A percentile compares a stretch with the other conserved stretches of the same genome.
These are phyloP conservation scores for Ceratocystis cacaofunesta DNA, from an alignment of 2,329 filamentous ascomycete genomes.

Conservation along the genomic window DNA sequence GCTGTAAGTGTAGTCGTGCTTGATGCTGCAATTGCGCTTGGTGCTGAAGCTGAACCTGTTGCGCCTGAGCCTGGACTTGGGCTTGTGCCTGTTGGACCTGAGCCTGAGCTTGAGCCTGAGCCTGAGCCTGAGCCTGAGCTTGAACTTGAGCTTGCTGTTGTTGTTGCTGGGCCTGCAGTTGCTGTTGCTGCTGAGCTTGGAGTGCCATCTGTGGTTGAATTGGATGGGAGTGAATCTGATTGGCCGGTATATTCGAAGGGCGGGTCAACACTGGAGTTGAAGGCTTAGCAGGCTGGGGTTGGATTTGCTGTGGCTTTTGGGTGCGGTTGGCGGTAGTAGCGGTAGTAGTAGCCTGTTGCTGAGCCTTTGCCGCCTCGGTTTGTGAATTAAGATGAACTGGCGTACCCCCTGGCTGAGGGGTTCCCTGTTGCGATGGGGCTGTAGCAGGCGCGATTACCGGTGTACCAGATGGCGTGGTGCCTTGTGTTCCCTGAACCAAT, in stretches of 20 bases:
- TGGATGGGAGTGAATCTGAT: slow-evolving; percentile 17
- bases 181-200: slow-evolving; percentile 14
- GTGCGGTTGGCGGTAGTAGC: slow-evolving; percentile 8
- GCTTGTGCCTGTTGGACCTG: slow-evolving; percentile 19
- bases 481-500: slow-evolving; percentile 1
- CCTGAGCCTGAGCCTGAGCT: not conserved
- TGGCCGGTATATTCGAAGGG: slow-evolving; percentile 4
- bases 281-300: slow-evolving; percentile 13
- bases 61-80: slow-evolving; percentile 18
- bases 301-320: slow-evolving; percentile 12
- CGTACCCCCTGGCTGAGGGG: not conserved
- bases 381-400: slow-evolving; percentile 5
- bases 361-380: slow-evolving; percentile 16
- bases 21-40: slow-evolving; percentile 16
- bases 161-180: slow-evolving; percentile 18
- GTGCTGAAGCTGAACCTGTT: slow-evolving; percentile 20
- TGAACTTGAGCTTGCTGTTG: slow-evolving; percentile 18
- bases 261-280: slow-evolving; percentile 7
- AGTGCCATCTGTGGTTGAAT: slow-evolving; percentile 20
- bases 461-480: not conserved
- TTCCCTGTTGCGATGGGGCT: slow-evolving; percentile 1
- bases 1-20: slow-evolving; percentile 7
- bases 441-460: slow-evolving; percentile 4
- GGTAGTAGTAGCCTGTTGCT: slow-evolving; percentile 13
- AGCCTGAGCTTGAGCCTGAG: slow-evolving; percentile 22